Evolutionary conservation across 2,329 filamentous ascomycete genomes (phyloP).

Genomic region (Elsinoe necatrix): DNA sequence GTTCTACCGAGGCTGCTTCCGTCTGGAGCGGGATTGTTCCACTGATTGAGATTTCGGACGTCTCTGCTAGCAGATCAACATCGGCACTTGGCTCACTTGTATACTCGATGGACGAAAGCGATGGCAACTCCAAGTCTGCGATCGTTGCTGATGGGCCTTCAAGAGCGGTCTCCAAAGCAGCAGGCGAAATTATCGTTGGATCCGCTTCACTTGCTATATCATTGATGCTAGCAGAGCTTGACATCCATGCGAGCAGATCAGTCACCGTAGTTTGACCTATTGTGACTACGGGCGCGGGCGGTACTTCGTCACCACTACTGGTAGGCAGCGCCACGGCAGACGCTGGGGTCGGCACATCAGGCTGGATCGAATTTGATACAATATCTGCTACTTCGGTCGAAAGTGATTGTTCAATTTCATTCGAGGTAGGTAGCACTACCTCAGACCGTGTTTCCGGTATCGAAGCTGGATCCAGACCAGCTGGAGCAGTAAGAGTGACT

Average conservation of each 20-base stretch:
- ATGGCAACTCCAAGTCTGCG: not conserved
- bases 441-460: too few relatives aligned
- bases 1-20: not conserved
- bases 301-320: not conserved
- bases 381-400: too few relatives aligned
- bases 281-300: not conserved
- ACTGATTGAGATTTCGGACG: not conserved
- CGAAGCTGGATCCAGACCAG: too few relatives aligned
- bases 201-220: too few relatives aligned
- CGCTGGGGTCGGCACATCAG: not conserved
- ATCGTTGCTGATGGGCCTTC: not conserved
- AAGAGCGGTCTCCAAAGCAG: not conserved
- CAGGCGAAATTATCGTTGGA: not conserved
- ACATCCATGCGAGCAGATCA: constrained; percentile 5
- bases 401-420: too few relatives aligned
- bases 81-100: not conserved
- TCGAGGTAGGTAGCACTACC: too few relatives aligned
- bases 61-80: not conserved
- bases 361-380: not conserved
- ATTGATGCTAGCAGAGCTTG: not conserved
- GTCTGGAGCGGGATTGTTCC: not conserved
- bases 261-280: not conserved
- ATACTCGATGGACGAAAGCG: not conserved
- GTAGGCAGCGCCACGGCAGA: not conserved
- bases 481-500: too few relatives aligned